Conservation (phyloP, 192 early-diverging fungal species). For the Backusella tuberculispora region DNA sequence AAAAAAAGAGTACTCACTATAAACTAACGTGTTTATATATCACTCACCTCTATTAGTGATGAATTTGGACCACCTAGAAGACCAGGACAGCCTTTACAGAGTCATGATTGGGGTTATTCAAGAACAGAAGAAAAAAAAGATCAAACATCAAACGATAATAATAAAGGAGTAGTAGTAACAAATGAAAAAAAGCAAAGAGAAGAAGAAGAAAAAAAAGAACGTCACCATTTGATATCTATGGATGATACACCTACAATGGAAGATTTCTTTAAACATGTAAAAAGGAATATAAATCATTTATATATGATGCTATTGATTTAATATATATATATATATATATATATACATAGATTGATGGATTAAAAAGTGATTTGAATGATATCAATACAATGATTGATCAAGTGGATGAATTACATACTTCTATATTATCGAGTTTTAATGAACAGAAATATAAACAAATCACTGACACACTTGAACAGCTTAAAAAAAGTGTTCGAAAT, state of each 20-base stretch:
- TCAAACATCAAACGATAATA: too few relatives aligned
- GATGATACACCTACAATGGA: not conserved
- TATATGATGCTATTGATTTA: not conserved
- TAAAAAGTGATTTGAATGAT: conserved; percentile 3
- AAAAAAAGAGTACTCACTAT: too few relatives aligned
- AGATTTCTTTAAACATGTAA: not conserved
- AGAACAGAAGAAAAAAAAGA: not conserved
- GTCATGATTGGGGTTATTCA: not conserved
- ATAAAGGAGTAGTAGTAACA: not conserved
- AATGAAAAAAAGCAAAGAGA: not conserved
- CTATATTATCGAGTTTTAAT: conserved; percentile 1
- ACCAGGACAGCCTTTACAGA: not conserved
- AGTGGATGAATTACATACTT: not conserved
- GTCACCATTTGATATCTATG: not conserved
- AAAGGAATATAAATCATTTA: not conserved
- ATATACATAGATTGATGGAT: not conserved
- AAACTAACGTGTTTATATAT: not conserved
- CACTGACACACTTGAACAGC: not conserved
- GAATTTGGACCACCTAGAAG: not conserved
- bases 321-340: not conserved
- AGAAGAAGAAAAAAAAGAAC: not conserved
- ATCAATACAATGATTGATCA: not conserved
- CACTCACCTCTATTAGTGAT: not conserved
- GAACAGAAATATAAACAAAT: not conserved
- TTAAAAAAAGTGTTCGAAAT: not conserved